These are phyloP conservation scores for Hamamelis virginiana DNA, from an alignment of 164 flowering plant species.

Conservation along the genomic window DNA sequence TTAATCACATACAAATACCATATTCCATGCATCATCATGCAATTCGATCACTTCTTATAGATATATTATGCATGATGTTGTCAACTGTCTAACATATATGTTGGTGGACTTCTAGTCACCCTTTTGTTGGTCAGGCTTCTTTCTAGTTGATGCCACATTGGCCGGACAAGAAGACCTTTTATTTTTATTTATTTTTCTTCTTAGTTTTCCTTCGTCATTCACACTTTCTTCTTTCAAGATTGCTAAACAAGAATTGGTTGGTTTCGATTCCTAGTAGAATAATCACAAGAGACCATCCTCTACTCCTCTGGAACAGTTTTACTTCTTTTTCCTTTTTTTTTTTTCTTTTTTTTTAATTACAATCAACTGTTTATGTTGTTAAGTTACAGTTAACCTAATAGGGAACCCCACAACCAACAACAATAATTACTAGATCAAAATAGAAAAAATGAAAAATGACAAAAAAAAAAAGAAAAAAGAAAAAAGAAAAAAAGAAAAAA, in stretches of 20 bases:
- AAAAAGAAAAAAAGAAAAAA: neutral
- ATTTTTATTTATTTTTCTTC: neutral
- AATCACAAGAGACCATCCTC: neutral
- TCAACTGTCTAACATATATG: neutral
- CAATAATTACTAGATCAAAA: neutral
- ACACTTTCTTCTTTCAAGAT: neutral
- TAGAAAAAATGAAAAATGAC: neutral
- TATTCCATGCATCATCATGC: neutral
- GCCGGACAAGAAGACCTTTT: neutral
- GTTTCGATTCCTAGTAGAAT: neutral
- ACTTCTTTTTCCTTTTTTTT: neutral
- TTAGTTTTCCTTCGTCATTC: neutral
- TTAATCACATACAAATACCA: neutral
- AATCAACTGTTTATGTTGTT: conserved; percentile 8
- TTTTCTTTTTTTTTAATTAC: neutral
- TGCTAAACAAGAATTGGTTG: neutral
- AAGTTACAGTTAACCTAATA: conserved; percentile 24
- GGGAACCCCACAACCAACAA: conserved; percentile 2
- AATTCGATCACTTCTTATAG: neutral
- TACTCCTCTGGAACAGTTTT: neutral
- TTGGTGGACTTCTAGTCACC: neutral
- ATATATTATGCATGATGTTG: neutral
- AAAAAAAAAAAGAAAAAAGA: neutral
- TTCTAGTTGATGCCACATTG: neutral
- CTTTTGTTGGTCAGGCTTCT: neutral